phyloP scores from a whole-genome alignment of 2,329 filamentous ascomycete species.

The Trichoderma koningiopsis region DNA sequence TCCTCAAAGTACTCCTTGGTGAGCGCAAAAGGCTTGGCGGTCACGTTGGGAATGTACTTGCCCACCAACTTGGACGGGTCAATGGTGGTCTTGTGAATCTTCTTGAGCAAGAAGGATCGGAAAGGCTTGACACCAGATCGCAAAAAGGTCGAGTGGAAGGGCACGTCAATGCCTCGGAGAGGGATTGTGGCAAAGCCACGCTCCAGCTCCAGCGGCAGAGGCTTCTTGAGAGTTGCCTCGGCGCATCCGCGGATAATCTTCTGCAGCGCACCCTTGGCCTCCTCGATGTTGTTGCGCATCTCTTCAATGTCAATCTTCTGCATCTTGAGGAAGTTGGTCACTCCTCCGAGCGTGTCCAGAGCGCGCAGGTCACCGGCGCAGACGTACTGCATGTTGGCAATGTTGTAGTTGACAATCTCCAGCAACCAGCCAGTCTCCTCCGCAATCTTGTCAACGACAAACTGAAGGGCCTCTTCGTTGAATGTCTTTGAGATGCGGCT shows the following conservation, averaged over 20 bases:
- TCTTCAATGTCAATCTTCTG: constrained; percentile 97
- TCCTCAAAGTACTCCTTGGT: constrained; percentile 99
- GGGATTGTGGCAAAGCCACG: constrained; percentile 97
- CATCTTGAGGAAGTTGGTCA: constrained; percentile 93
- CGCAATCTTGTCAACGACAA: constrained; percentile 92
- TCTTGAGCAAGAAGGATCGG: constrained; percentile 97
- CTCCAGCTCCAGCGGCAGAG: constrained; percentile 83
- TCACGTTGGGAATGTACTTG: constrained; percentile 99
- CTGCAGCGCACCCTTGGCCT: constrained; percentile 85
- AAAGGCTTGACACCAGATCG: constrained; percentile 98
- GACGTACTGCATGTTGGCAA: constrained; percentile 75
- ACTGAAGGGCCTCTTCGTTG: constrained; percentile 95
- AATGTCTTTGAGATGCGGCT: constrained; percentile 98
- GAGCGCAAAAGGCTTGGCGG: constrained; percentile 89
- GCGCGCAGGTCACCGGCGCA: constrained; percentile 71
- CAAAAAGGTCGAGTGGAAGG: constrained; percentile 98
- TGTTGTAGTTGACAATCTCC: constrained; percentile 98
- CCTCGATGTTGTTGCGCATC: constrained; percentile 85
- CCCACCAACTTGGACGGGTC: constrained; percentile 95
- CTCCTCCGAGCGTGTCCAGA: constrained; percentile 72
- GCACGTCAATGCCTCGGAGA: constrained; percentile 94
- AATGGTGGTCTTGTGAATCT: constrained; percentile 99
- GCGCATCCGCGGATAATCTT: constrained; percentile 90
- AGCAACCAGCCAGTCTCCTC: constrained; percentile 94
- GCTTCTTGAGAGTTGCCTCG: constrained; percentile 85